Base-by-base conservation (phyloP, 257 asterid species). In the Craterostigma plantagineum region DNA sequence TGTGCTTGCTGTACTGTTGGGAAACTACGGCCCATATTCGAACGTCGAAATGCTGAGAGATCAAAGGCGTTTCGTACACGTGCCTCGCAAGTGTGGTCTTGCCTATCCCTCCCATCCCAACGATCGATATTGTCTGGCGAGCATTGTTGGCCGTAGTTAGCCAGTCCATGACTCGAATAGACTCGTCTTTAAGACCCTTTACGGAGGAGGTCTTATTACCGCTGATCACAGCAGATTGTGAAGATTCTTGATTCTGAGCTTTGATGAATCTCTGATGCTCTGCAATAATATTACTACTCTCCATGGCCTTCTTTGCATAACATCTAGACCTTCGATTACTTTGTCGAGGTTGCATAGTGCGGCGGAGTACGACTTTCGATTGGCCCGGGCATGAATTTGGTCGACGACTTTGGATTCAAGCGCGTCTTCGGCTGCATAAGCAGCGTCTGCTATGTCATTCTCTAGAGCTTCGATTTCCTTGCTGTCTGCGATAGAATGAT, bases 21-120 rank as follows among this genome's bases (percentile, higher is more conserved):
- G 63, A 49, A 9, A 58, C 27, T 7, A 16, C 36, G 16, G 45
- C 40, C 60, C 60, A 57, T 14, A 54, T 54, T 11, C 42, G 38
- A 43, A 18, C 36, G n/a, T 54, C 27, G 35, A 64, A 64, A 34
- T 54, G 39, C 9, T 35, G 8, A 4, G 8, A 4, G 8, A 47
- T 16, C 0, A 10, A 8, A 8, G 56, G 45, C 38, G 50, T 58
- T 9, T 45, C 38, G 14, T 33, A 63, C 11, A 53, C 33, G 13
- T 44, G 48, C 13, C 16, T 49, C 10, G 61, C 50, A 0, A 63
- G 43, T 14, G 61, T 63, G 4, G 62, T 64, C 66, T 63, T 63
- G 11, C 64, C 61, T 3, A 34, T 11, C 2, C 38, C 38, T 14
- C 49, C 49, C 27, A 42, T 38, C 9, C 46, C 56, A n/a, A 10